Percentiles rank a stretch among this genome's conserved stretches.
phyloP scores from a whole-genome alignment of 2,329 filamentous ascomycete genomes.

The Botrytis fabae region DNA sequence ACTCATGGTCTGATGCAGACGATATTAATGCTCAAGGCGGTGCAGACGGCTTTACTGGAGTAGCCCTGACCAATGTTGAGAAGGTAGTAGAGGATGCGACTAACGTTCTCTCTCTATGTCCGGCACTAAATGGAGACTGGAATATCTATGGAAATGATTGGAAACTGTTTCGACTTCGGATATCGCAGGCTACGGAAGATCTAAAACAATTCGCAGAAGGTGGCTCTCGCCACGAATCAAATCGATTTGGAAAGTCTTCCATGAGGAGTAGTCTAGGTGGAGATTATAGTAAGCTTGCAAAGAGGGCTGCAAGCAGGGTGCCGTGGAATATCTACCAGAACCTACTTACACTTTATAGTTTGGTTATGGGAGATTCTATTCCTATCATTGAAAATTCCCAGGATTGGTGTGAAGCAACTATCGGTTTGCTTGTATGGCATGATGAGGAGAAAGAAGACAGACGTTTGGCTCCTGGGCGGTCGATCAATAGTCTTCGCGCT shows the following conservation, averaged over 20 bases:
- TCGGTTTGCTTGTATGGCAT: conserved; percentile 89
- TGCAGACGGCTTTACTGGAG: conserved; percentile 59
- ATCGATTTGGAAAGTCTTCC: conserved; percentile 45
- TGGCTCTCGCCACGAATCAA: conserved; percentile 42
- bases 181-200: conserved; percentile 66
- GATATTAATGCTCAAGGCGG: conserved; percentile 64
- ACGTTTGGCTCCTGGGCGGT: conserved; percentile 34
- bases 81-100: conserved; percentile 68
- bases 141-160: conserved; percentile 79
- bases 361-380: conserved; percentile 72
- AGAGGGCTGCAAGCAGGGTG: conserved; percentile 79
- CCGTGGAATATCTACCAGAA: conserved; percentile 91
- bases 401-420: conserved; percentile 88
- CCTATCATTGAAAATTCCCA: conserved; percentile 76
- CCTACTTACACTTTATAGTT: conserved; percentile 75
- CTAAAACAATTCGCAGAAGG: conserved; percentile 79
- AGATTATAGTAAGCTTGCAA: conserved; percentile 65
- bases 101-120: conserved; percentile 70
- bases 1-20: conserved; percentile 64
- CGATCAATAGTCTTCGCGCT: conserved; percentile 34
- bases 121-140: conserved; percentile 72
- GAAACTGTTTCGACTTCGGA: conserved; percentile 77
- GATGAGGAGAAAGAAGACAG: conserved; percentile 68
- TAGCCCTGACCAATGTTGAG: conserved; percentile 76
- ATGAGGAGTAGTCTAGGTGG: conserved; percentile 51